phyloP scores from a whole-genome alignment of 2,329 filamentous ascomycete species.

The Microdochium bolleyi region DNA sequence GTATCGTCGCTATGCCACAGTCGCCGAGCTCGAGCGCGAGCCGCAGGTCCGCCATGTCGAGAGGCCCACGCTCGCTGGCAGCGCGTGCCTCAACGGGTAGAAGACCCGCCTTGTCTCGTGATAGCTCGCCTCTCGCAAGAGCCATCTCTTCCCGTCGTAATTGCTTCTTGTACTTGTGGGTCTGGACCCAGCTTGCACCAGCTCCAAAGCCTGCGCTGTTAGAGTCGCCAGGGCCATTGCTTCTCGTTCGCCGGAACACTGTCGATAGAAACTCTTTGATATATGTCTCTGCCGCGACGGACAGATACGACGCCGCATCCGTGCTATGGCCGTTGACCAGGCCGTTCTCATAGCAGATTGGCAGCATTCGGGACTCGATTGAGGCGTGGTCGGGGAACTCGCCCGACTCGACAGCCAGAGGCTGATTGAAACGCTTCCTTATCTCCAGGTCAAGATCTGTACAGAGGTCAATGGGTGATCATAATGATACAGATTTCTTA shows the following conservation, averaged over 20 bases:
- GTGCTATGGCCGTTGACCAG: conserved; percentile 49
- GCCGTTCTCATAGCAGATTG: conserved; percentile 60
- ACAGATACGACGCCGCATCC: conserved; percentile 57
- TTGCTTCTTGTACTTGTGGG: conserved; percentile 67
- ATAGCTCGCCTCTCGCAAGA: conserved; percentile 63
- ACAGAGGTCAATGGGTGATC: neutral
- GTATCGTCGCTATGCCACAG: conserved; percentile 68
- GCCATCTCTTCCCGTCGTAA: conserved; percentile 69
- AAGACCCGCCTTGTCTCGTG: conserved; percentile 67
- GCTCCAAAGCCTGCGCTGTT: conserved; percentile 56
- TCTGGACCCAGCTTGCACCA: conserved; percentile 67
- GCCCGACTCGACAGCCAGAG: conserved; percentile 58
- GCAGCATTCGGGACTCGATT: conserved; percentile 58
- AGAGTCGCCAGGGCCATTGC: conserved; percentile 56
- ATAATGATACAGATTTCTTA: conserved; percentile 11
- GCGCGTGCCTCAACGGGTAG: conserved; percentile 76
- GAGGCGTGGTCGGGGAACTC: conserved; percentile 60
- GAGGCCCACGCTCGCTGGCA: conserved; percentile 59
- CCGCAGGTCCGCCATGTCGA: conserved; percentile 72
- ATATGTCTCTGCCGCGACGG: conserved; percentile 57
- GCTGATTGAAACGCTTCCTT: conserved; percentile 55
- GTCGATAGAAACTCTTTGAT: conserved; percentile 59
- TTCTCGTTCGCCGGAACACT: conserved; percentile 55
- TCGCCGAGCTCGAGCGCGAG: conserved; percentile 71
- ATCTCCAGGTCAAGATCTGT: conserved; percentile 61